Conservation (phyloP, 805 yeast species). For the Jamesozyma hellenica region DNA sequence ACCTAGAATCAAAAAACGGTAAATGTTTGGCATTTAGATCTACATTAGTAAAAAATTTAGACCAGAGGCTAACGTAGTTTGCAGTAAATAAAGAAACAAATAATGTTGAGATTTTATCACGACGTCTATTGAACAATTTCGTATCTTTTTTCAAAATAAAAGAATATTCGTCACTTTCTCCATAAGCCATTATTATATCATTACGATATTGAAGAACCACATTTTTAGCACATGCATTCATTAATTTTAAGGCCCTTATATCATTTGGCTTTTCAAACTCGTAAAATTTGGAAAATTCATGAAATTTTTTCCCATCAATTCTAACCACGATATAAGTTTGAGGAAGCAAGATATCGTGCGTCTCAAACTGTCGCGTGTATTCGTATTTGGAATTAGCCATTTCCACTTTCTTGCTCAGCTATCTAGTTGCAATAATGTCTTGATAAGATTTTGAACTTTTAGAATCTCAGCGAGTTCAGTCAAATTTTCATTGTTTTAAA, state of each 20-base stretch:
- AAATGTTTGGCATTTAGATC: conserved; percentile 43
- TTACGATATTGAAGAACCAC: conserved; percentile 50
- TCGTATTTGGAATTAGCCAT: conserved; percentile 86
- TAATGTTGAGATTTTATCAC: conserved; percentile 65
- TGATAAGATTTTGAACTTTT: too few relatives aligned
- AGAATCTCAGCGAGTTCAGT: too few relatives aligned
- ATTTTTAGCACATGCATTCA: conserved; percentile 70
- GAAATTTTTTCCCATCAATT: conserved; percentile 91
- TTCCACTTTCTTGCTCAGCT: too few relatives aligned
- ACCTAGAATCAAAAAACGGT: conserved; percentile 88
- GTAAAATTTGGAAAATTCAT: conserved; percentile 66
- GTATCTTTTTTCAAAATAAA: conserved; percentile 60
- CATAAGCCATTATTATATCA: conserved; percentile 79
- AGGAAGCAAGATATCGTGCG: conserved; percentile 61
- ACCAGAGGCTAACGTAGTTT: conserved; percentile 64
- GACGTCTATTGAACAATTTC: conserved; percentile 72
- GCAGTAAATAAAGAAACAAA: conserved; percentile 78
- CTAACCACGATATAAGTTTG: conserved; percentile 75
- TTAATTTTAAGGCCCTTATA: conserved; percentile 56
- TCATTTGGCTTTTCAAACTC: conserved; percentile 85
- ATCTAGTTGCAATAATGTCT: too few relatives aligned
- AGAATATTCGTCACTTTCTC: conserved; percentile 92
- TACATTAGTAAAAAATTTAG: conserved; percentile 40
- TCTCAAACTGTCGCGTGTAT: conserved; percentile 76
- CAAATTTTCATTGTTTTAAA: too few relatives aligned